A percentile compares a stretch with the other conserved stretches of the same genome.
Conservation (phyloP, 179 eudicot genomes). For the Heliamphora pulchella region DNA sequence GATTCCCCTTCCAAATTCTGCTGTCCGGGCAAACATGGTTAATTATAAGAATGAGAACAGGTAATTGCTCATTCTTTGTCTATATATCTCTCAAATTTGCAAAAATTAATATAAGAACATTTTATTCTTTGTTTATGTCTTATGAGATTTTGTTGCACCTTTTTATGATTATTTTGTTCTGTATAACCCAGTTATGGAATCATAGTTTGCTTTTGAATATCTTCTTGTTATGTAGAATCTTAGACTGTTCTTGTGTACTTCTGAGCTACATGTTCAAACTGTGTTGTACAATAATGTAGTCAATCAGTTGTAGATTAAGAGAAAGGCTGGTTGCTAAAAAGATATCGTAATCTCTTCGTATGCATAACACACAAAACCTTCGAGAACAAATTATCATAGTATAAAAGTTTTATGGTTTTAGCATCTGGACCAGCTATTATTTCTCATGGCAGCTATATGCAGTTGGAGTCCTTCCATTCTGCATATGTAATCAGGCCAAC, state of each 20-base stretch:
- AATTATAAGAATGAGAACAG: constrained; percentile 59
- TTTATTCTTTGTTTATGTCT: background rate
- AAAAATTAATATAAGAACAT: constrained; percentile 1
- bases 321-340: background rate
- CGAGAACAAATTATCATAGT: background rate
- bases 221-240: constrained; percentile 1
- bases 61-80: constrained; percentile 29
- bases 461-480: background rate
- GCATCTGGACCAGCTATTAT: constrained; percentile 3
- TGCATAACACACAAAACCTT: background rate
- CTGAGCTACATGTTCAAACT: background rate
- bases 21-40: constrained; percentile 32
- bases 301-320: background rate
- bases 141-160: background rate
- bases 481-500: constrained; percentile 3
- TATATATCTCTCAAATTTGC: background rate
- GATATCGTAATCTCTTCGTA: background rate
- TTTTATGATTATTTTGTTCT: background rate
- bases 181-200: background rate
- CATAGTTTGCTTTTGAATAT: background rate
- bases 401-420: background rate
- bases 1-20: constrained; percentile 60
- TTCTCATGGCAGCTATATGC: background rate
- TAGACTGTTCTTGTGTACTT: background rate
- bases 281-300: background rate